A percentile compares a stretch with the other conserved stretches of the same genome.
Conservation (phyloP, 228 moss, liverwort and hornwort species). For the Sphagnum magellanicum region DNA sequence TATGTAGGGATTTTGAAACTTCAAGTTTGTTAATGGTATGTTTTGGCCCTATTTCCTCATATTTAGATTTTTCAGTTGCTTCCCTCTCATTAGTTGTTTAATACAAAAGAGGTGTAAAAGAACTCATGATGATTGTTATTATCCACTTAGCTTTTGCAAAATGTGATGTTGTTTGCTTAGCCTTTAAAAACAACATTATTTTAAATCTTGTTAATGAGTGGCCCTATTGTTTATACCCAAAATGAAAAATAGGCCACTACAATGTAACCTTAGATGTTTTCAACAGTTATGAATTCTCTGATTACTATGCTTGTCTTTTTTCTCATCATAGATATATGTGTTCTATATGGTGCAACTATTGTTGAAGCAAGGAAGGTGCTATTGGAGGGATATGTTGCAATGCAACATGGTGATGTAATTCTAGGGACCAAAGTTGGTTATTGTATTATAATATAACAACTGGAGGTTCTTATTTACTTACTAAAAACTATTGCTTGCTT, state of each 20-base stretch:
- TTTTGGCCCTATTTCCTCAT: constrained; percentile 1
- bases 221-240: too few relatives aligned
- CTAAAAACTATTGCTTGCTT: constrained; percentile 87
- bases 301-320: not conserved
- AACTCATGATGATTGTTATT: not conserved
- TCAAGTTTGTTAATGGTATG: constrained; percentile 24
- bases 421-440: constrained; percentile 93
- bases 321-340: constrained; percentile 4
- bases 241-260: too few relatives aligned
- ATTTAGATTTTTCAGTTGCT: not conserved
- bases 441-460: constrained; percentile 87
- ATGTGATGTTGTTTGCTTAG: too few relatives aligned
- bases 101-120: not conserved
- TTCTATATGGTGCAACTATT: constrained; percentile 58
- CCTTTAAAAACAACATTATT: too few relatives aligned
- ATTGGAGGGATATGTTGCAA: constrained; percentile 83
- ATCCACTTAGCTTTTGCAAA: not conserved
- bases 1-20: constrained; percentile 83
- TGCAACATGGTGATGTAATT: constrained; percentile 83
- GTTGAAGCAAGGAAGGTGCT: constrained; percentile 60
- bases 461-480: constrained; percentile 86
- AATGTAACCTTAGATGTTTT: not conserved
- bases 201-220: too few relatives aligned
- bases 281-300: not conserved
- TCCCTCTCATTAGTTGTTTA: not conserved